Conservation (phyloP, 345 rosid genomes). For the Noccaea bulbosa region DNA sequence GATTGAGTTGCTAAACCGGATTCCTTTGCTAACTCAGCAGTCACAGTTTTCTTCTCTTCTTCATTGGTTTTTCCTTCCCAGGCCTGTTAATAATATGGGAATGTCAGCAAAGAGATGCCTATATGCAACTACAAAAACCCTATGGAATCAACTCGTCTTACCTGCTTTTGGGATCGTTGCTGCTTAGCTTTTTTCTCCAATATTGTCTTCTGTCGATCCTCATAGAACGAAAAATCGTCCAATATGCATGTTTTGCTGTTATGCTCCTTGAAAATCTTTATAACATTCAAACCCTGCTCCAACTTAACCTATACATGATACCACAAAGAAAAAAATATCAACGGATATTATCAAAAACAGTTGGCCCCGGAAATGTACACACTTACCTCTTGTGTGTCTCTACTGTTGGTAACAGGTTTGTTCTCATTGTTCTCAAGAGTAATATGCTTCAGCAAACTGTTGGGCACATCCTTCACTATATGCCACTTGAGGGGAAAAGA, state of each 20-base stretch:
- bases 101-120: background rate
- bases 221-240: constrained; percentile 62
- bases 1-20: constrained; percentile 15
- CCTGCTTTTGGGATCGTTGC: constrained; percentile 67
- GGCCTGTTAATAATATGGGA: constrained; percentile 29
- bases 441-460: constrained; percentile 74
- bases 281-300: constrained; percentile 51
- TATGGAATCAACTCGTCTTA: constrained; percentile 15
- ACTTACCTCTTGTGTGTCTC: constrained; percentile 85
- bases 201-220: constrained; percentile 46
- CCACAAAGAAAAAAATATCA: background rate
- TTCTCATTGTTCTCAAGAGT: constrained; percentile 85
- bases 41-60: constrained; percentile 39
- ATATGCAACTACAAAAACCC: background rate
- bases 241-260: constrained; percentile 51
- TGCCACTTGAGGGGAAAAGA: constrained; percentile 86
- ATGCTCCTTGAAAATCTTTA: constrained; percentile 52
- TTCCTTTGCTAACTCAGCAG: constrained; percentile 27
- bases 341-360: background rate
- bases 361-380: background rate
- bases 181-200: constrained; percentile 51
- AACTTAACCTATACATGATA: constrained; percentile 47
- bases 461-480: constrained; percentile 79
- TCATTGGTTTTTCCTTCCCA: constrained; percentile 47
- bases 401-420: constrained; percentile 85